Evolutionary conservation across 352 stramenopile genomes (phyloP), one percentile per base, ranked within the genome.

Genomic region (Phytophthora aleatoria): DNA sequence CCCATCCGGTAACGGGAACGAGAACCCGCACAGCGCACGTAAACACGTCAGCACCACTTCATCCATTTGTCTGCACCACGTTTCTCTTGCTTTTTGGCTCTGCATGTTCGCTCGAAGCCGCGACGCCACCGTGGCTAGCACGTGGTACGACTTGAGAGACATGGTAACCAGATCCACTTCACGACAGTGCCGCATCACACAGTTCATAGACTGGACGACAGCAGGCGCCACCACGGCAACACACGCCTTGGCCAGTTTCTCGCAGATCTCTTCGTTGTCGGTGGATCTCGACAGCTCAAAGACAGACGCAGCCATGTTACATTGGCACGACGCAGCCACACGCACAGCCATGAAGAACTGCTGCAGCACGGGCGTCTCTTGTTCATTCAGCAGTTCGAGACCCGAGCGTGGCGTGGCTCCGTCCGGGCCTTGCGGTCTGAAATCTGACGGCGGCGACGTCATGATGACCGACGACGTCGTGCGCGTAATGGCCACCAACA

Each of bases 121-220:
- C 3, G 87, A 94, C 6, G 87, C 86, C 24, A 88, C 87, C 8
- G 83, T 92, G 3, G 87, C 82, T 10, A 96, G 49, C 9, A 93
- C 76, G 59, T 96, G 87, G 20, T 92, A 92, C n/a, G 84, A 87
- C 51, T 94, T 94, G 31, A 96, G 73, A 13, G 84, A 87, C 64
- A 92, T 88, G 6, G 78, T 87, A 30, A 94, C 87, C 24, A 96
- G 67, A 47, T 96, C 85, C 0, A 92, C 78, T 41, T 96, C 87
- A 2, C 87, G 85, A 33, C 84, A 93, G 51, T 94, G 67, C 12
- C 84, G 81, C 81, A 96, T 90, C 13, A 88, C 89, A 44, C 59
- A 85, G 24, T 90, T 89, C 60, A 91, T 83, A 0, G 87, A 79
- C 49, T 92, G 81, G 13, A 94, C 61, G 30, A 90, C 83, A 16